Percentiles rank a stretch among this genome's conserved stretches.
phyloP scores from a whole-genome alignment of 2,329 filamentous ascomycete species.

The Sarocladiaceae sp. region DNA sequence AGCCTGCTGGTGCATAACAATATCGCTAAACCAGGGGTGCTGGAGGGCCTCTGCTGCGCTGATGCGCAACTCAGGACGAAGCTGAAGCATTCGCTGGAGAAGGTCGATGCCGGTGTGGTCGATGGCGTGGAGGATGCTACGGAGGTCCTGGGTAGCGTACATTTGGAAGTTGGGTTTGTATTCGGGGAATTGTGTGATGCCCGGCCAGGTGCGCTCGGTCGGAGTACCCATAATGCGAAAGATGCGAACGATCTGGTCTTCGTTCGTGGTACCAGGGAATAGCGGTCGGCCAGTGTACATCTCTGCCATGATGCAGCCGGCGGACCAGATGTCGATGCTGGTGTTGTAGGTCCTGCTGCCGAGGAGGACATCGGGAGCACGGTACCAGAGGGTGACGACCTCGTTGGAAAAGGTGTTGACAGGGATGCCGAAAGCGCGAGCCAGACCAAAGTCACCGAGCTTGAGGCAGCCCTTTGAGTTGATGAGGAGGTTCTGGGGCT shows the following conservation, averaged over 20 bases:
- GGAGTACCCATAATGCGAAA: conserved; percentile 98
- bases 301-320: conserved; percentile 98
- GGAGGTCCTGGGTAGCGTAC: conserved; percentile 86
- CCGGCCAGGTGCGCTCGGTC: conserved; percentile 90
- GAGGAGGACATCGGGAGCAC: conserved; percentile 89
- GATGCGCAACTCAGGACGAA: conserved; percentile 85
- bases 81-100: conserved; percentile 82
- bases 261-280: conserved; percentile 96
- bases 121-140: conserved; percentile 82
- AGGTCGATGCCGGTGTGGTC: conserved; percentile 83
- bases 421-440: conserved; percentile 90
- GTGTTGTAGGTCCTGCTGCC: conserved; percentile 97
- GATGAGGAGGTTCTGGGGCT: conserved; percentile 94
- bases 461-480: conserved; percentile 88
- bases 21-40: conserved; percentile 87
- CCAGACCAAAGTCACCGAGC: conserved; percentile 89
- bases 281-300: conserved; percentile 96
- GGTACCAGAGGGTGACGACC: conserved; percentile 96
- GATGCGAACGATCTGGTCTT: conserved; percentile 94
- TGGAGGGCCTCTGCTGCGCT: conserved; percentile 79
- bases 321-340: conserved; percentile 99
- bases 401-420: conserved; percentile 99
- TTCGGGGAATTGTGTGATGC: conserved; percentile 91
- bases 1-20: conserved; percentile 52
- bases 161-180: conserved; percentile 95